Percentiles rank a stretch among this genome's conserved stretches.
phyloP scores from a whole-genome alignment of 1,139 yeast species.

The Kodamaea derodonti region DNA sequence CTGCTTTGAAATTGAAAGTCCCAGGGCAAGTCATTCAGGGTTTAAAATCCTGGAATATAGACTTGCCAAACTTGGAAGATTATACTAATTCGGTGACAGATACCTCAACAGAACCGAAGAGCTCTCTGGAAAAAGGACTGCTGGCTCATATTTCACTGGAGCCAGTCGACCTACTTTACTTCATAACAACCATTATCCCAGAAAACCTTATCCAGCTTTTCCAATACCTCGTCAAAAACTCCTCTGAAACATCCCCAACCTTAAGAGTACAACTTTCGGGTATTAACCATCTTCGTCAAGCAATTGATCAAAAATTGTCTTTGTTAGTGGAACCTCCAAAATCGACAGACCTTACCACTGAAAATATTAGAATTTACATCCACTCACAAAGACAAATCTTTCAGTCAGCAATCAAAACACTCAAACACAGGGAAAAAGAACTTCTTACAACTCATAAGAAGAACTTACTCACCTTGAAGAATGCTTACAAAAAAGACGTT shows the following conservation, averaged over 20 bases:
- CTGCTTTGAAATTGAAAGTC: slow-evolving; percentile 52
- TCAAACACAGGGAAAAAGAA: slow-evolving; percentile 49
- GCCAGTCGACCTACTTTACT: slow-evolving; percentile 43
- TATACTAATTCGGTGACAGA: slow-evolving; percentile 41
- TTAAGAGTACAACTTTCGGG: slow-evolving; percentile 59
- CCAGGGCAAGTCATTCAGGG: slow-evolving; percentile 33
- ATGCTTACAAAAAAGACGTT: slow-evolving; percentile 52
- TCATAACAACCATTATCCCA: slow-evolving; percentile 42
- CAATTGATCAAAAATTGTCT: slow-evolving; percentile 45
- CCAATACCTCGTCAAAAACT: slow-evolving; percentile 44
- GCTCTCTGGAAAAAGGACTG: slow-evolving; percentile 6
- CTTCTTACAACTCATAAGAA: slow-evolving; percentile 44
- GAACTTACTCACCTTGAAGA: slow-evolving; percentile 47
- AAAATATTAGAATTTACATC: slow-evolving; percentile 15
- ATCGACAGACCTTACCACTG: slow-evolving; percentile 13
- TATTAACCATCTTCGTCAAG: slow-evolving; percentile 49
- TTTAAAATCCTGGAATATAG: slow-evolving; percentile 36
- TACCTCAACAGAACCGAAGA: neutral
- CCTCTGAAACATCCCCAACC: slow-evolving; percentile 33
- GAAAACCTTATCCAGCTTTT: slow-evolving; percentile 47
- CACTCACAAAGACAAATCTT: slow-evolving; percentile 47
- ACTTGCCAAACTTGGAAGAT: slow-evolving; percentile 44
- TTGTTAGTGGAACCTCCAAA: slow-evolving; percentile 19
- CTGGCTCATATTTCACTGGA: slow-evolving; percentile 9
- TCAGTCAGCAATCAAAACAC: slow-evolving; percentile 40